A percentile compares a stretch with the other conserved stretches of the same genome.
phyloP scores from a whole-genome alignment of 331 rosid genomes.

The Malus hybrid region DNA sequence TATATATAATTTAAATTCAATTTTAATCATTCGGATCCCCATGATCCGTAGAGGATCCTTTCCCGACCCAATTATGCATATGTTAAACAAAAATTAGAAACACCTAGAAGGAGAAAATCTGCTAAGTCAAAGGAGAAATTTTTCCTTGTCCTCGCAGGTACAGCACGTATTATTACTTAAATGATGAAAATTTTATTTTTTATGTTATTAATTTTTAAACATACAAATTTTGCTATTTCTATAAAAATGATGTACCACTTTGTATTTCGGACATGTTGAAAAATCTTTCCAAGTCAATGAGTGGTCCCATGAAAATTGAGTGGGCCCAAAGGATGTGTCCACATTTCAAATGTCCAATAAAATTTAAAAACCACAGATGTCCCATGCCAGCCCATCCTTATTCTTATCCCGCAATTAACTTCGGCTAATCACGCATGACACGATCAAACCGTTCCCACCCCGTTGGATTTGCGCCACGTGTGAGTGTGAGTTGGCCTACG shows the following conservation, averaged over 20 bases:
- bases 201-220: too few relatives aligned
- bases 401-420: constrained; percentile 42
- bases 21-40: too few relatives aligned
- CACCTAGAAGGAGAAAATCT: not conserved
- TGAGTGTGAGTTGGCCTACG: constrained; percentile 32
- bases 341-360: not conserved
- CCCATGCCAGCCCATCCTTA: not conserved
- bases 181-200: accelerated
- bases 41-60: too few relatives aligned
- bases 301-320: not conserved
- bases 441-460: not conserved
- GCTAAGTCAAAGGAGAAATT: not conserved
- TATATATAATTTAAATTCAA: too few relatives aligned
- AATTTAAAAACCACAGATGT: not conserved
- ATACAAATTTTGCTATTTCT: accelerated
- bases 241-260: not conserved
- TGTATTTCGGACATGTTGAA: accelerated
- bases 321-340: not conserved
- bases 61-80: too few relatives aligned
- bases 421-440: not conserved
- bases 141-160: accelerated
- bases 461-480: constrained; percentile 32
- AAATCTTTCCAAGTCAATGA: not conserved
- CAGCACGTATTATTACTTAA: too few relatives aligned
- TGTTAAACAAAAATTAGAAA: too few relatives aligned